A percentile compares a stretch with the other conserved stretches of the same genome.
Evolutionary conservation across 345 rosid species (phyloP).

Genomic region (Gossypioides kirkii): DNA sequence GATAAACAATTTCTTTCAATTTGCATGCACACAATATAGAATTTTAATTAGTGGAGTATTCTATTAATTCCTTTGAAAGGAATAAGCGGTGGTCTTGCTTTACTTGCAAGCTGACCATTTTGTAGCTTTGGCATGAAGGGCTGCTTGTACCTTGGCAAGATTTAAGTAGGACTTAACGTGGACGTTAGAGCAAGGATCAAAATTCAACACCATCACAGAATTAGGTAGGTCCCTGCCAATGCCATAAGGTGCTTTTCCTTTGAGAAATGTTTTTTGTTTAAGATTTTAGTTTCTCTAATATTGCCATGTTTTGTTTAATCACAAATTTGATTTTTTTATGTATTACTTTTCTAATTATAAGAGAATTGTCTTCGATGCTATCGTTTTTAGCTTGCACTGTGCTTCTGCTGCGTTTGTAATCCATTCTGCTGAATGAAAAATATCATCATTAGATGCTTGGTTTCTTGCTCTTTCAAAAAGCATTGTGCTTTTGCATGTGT

Average conservation of each 20-base stretch:
- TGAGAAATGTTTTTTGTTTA: neutral
- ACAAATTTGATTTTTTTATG: too few relatives aligned
- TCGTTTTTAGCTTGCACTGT: too few relatives aligned
- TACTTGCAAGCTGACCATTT: slow-evolving; percentile 40
- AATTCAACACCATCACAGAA: slow-evolving; percentile 5
- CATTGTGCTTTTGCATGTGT: too few relatives aligned
- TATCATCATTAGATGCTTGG: too few relatives aligned
- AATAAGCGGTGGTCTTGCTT: neutral
- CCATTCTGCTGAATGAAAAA: too few relatives aligned
- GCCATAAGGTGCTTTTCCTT: neutral
- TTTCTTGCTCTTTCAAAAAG: too few relatives aligned
- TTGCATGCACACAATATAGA: neutral
- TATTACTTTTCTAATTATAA: too few relatives aligned
- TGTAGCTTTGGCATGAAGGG: slow-evolving; percentile 39
- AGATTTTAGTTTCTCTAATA: too few relatives aligned
- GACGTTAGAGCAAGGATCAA: slow-evolving; percentile 37
- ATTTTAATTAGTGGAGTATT: neutral
- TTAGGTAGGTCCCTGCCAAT: neutral
- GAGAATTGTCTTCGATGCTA: too few relatives aligned
- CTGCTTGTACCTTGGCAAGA: slow-evolving; percentile 35
- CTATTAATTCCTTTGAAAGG: neutral
- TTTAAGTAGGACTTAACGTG: slow-evolving; percentile 37
- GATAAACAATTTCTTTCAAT: neutral
- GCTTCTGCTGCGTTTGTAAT: too few relatives aligned
- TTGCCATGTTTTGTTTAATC: too few relatives aligned